A percentile compares a stretch with the other conserved stretches of the same genome.
phyloP scores from a whole-genome alignment of 2,329 filamentous ascomycete species.

The Fusarium domesticum region DNA sequence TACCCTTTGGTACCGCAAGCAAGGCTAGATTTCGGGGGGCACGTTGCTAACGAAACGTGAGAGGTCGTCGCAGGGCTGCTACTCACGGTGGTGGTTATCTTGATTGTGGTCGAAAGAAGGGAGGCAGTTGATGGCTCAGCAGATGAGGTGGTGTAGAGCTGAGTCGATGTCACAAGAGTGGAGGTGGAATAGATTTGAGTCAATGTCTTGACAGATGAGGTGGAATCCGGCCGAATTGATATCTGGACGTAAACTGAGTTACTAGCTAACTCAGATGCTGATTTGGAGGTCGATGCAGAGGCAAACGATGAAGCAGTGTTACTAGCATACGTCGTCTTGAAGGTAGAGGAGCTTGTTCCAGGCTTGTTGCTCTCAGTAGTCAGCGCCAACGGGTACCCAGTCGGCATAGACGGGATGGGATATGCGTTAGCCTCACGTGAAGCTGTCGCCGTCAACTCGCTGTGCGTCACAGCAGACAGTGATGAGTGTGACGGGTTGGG shows the following conservation, averaged over 20 bases:
- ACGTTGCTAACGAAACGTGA: slow-evolving; percentile 3
- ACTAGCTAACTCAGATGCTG: not conserved
- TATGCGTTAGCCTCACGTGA: not conserved
- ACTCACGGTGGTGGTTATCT: slow-evolving; percentile 9
- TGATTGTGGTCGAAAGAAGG: not conserved
- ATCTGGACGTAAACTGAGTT: not conserved
- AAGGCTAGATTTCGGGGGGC: slow-evolving; percentile 5
- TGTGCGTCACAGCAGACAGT: not conserved
- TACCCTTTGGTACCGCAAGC: slow-evolving; percentile 10
- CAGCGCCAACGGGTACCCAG: not conserved
- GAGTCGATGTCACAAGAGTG: not conserved
- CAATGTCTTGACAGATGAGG: not conserved
- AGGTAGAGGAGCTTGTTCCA: not conserved
- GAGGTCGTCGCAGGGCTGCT: slow-evolving; percentile 10
- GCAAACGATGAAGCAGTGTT: not conserved
- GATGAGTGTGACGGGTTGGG: not conserved
- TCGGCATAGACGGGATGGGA: not conserved
- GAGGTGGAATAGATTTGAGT: too few relatives aligned
- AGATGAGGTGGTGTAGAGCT: not conserved
- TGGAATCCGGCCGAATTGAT: not conserved
- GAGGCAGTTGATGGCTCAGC: not conserved
- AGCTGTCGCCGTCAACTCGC: not conserved
- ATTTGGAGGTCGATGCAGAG: not conserved
- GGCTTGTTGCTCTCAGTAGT: not conserved
- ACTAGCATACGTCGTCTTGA: not conserved